These are phyloP conservation scores for Myriosclerotinia scirpicola DNA, from an alignment of 2,329 filamentous ascomycete species.

Conservation along the genomic window DNA sequence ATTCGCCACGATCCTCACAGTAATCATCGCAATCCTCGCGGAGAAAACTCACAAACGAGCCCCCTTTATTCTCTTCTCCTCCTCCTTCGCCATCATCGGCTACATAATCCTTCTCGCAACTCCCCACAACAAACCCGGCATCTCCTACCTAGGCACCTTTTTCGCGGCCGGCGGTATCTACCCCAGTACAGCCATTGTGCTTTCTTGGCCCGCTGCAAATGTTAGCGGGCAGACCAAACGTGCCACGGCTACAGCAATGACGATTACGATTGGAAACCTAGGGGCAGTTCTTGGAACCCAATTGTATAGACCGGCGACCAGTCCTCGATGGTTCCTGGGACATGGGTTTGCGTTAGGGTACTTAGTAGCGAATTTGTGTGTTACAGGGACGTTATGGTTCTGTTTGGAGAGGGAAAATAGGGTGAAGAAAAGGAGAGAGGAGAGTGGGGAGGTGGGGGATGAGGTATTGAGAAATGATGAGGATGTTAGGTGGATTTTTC, in stretches of 20 bases:
- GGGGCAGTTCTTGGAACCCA: slow-evolving; percentile 70
- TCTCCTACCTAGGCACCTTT: slow-evolving; percentile 61
- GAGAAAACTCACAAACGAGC: slow-evolving; percentile 59
- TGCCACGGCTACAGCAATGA: slow-evolving; percentile 66
- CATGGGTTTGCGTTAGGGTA: slow-evolving; percentile 68
- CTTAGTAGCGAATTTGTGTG: slow-evolving; percentile 56
- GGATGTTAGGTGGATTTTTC: slow-evolving; percentile 66
- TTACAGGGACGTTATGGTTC: slow-evolving; percentile 54
- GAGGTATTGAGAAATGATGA: slow-evolving; percentile 57
- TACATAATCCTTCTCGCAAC: slow-evolving; percentile 59
- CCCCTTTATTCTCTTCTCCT: slow-evolving; percentile 61
- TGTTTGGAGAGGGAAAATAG: slow-evolving; percentile 59
- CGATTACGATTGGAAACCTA: slow-evolving; percentile 69
- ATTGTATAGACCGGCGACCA: slow-evolving; percentile 60
- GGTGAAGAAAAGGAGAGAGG: slow-evolving; percentile 47
- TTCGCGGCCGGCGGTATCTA: slow-evolving; percentile 68
- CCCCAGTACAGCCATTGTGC: slow-evolving; percentile 60
- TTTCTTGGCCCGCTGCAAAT: slow-evolving; percentile 72
- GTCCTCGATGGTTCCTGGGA: slow-evolving; percentile 63
- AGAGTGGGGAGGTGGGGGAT: slow-evolving; percentile 53
- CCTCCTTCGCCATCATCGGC: slow-evolving; percentile 58
- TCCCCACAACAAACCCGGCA: slow-evolving; percentile 48
- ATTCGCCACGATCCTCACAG: slow-evolving; percentile 59
- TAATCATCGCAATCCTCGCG: slow-evolving; percentile 58
- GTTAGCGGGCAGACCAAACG: slow-evolving; percentile 70